A percentile compares a stretch with the other conserved stretches of the same genome.
phyloP scores from a whole-genome alignment of 1,284 basidiomycete species.

The Earliella scabrosa region DNA sequence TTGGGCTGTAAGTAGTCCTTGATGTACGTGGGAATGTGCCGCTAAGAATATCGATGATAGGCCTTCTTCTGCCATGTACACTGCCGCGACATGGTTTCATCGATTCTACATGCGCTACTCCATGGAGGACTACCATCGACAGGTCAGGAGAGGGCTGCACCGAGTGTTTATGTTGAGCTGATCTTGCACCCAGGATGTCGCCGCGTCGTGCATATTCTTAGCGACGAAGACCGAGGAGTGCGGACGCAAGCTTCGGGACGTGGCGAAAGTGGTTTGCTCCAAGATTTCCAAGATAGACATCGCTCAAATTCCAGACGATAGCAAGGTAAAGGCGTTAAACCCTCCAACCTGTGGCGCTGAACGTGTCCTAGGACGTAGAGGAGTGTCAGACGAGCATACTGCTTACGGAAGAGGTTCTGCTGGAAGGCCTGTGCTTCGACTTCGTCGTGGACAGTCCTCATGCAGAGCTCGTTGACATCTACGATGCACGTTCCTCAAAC shows the following conservation, averaged over 20 bases:
- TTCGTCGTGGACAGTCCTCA: slow-evolving; percentile 87
- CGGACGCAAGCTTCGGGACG: slow-evolving; percentile 83
- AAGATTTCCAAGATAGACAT: slow-evolving; percentile 66
- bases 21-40: neutral
- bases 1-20: slow-evolving; percentile 65
- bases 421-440: slow-evolving; percentile 93
- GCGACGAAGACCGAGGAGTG: slow-evolving; percentile 93
- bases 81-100: slow-evolving; percentile 90
- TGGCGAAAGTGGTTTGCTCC: slow-evolving; percentile 77
- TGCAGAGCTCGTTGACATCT: slow-evolving; percentile 70
- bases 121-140: slow-evolving; percentile 83
- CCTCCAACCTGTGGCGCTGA: neutral
- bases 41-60: slow-evolving; percentile 42
- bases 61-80: slow-evolving; percentile 78
- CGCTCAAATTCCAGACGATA: slow-evolving; percentile 59
- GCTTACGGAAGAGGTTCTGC: slow-evolving; percentile 79
- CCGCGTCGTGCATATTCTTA: slow-evolving; percentile 89
- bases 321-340: slow-evolving; percentile 49
- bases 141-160: slow-evolving; percentile 47
- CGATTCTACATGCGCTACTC: slow-evolving; percentile 94
- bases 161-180: neutral
- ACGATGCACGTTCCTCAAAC: slow-evolving; percentile 52
- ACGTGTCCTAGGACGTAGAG: slow-evolving; percentile 64
- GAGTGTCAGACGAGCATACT: slow-evolving; percentile 77
- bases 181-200: slow-evolving; percentile 68